These are phyloP conservation scores for Pythium biforme DNA, from an alignment of 352 stramenopile species.

Conservation along the genomic window DNA sequence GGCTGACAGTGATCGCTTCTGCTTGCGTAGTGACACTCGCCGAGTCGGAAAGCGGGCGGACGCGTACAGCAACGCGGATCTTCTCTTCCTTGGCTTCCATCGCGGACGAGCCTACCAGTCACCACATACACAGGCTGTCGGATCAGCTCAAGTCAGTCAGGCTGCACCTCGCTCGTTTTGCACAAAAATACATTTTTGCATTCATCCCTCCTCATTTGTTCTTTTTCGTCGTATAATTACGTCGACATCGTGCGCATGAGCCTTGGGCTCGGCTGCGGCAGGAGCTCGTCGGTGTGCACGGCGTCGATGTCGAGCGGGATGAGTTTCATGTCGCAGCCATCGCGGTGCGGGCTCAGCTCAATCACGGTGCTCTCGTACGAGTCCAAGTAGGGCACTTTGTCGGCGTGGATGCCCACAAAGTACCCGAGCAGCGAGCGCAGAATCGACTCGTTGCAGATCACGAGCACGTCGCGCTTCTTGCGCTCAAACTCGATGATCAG, in stretches of 20 bases:
- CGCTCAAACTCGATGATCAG: conserved; percentile 92
- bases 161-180: background rate
- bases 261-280: background rate
- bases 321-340: conserved; percentile 83
- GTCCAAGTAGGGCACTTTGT: conserved; percentile 71
- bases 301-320: conserved; percentile 55
- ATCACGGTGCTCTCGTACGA: conserved; percentile 72
- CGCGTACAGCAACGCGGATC: conserved; percentile 66
- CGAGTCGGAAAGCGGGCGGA: conserved; percentile 33
- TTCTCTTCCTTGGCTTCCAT: conserved; percentile 52
- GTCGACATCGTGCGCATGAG: conserved; percentile 23
- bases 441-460: conserved; percentile 83
- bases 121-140: no score
- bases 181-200: conserved; percentile 21
- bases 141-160: background rate
- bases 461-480: conserved; percentile 86
- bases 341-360: conserved; percentile 77
- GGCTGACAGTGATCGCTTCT: conserved; percentile 36
- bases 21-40: background rate
- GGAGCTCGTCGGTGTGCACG: conserved; percentile 10
- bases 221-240: conserved; percentile 4
- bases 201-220: background rate
- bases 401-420: conserved; percentile 70
- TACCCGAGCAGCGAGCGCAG: conserved; percentile 79
- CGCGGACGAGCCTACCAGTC: background rate